phyloP scores from a whole-genome alignment of 140 eudicot species.

The Flaveria floridana region DNA sequence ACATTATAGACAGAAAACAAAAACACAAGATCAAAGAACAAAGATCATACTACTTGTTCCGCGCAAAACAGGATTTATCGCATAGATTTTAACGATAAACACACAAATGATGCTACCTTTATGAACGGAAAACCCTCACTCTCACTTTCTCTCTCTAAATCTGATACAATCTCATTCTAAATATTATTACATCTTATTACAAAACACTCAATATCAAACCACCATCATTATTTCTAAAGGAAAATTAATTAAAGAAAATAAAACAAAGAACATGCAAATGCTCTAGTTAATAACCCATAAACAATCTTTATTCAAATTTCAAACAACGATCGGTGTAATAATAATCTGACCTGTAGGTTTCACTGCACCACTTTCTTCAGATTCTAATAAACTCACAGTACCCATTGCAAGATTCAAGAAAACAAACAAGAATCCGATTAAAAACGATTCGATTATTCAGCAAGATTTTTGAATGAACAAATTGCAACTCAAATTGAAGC shows the following conservation, averaged over 20 bases:
- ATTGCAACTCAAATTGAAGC: constrained; percentile 4
- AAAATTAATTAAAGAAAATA: not conserved
- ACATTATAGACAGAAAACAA: too few relatives aligned
- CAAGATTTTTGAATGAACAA: not conserved
- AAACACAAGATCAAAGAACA: not conserved
- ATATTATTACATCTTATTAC: too few relatives aligned
- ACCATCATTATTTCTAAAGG: not conserved
- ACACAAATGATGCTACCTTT: not conserved
- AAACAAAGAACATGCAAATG: constrained; percentile 14
- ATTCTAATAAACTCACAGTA: constrained; percentile 30
- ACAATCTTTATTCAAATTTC: not conserved
- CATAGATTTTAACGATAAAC: not conserved
- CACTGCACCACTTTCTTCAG: constrained; percentile 31
- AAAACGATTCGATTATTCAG: not conserved
- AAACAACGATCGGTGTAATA: not conserved
- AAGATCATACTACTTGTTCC: not conserved
- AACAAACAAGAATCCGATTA: constrained; percentile 2
- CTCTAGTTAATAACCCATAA: constrained; percentile 7
- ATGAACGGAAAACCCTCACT: not conserved
- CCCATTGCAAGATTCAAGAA: constrained; percentile 26
- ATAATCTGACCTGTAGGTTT: constrained; percentile 36
- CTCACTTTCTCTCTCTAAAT: not conserved
- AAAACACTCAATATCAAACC: not conserved
- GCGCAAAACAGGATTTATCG: not conserved
- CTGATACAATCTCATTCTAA: not conserved